Evolutionary conservation across 176 grass and related monocot genomes (phyloP).

Genomic region (Aechmea fasciata): DNA sequence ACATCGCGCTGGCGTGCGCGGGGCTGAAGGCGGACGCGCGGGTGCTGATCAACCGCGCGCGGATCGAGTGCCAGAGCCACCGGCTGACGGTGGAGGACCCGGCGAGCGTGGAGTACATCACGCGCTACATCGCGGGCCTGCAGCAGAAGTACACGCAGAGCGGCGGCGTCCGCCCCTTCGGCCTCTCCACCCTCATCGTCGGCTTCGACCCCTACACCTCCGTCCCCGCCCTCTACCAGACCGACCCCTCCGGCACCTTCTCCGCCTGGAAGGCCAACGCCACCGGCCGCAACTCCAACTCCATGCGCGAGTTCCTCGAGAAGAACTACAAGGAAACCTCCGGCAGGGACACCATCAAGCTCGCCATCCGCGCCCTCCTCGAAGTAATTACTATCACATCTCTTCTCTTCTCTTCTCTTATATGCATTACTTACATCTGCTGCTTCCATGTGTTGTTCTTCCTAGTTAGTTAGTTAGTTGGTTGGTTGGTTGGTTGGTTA

Average conservation of each 20-base stretch:
- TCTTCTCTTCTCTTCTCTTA: neutral
- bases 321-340: conserved; percentile 98
- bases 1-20: conserved; percentile 90
- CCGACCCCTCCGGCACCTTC: conserved; percentile 88
- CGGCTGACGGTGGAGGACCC: conserved; percentile 85
- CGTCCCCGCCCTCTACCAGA: conserved; percentile 74
- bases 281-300: conserved; percentile 89
- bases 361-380: conserved; percentile 66
- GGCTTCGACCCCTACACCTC: conserved; percentile 76
- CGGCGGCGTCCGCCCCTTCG: conserved; percentile 74
- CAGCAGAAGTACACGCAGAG: conserved; percentile 98
- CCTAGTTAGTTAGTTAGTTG: no score
- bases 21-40: conserved; percentile 95
- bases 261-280: conserved; percentile 97
- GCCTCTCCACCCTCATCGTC: conserved; percentile 84
- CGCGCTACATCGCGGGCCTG: conserved; percentile 90
- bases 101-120: conserved; percentile 95
- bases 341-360: conserved; percentile 89
- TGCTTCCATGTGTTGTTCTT: no score
- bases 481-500: no score
- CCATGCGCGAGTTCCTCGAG: conserved; percentile 92
- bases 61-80: conserved; percentile 97
- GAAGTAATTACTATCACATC: conserved; percentile 41
- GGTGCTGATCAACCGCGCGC: conserved; percentile 81
- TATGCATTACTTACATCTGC: neutral